Evolutionary conservation across 1,284 basidiomycete species (phyloP), one percentile per base, ranked within the genome.

Genomic region (Tilletia horrida): DNA sequence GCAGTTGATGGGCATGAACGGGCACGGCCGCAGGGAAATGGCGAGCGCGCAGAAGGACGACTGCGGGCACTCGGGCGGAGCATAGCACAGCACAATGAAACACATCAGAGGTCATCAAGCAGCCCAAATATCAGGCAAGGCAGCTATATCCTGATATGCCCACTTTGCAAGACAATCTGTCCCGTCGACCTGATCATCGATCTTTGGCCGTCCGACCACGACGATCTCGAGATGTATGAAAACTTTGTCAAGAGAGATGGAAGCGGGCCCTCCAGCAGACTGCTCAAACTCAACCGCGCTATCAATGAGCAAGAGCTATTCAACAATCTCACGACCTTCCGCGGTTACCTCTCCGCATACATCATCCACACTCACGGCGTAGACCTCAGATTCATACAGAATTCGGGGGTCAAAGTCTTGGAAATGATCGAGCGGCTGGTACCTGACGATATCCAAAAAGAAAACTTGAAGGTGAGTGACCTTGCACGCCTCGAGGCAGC

Each of bases 181-280:
- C 55, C 55, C 2, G 14, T 59, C 55, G 23, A 59, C 7, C 7
- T 18, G 16, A 59, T 59, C 29, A 25, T 59, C 55, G 31, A 59
- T 21, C 55, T 59, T 21, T 59, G 55, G 55, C 55, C 55, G n/a
- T 59, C 55, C 11, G 55, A 59, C 23, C 29, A 59, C 29, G 55
- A 59, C 29, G 55, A 59, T 59, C 55, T 59, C 55, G 27, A 59
- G 7, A 31, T 25, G 55, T 59, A 29, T 27, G n/a, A 21, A 40
- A 16, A 31, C 14, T 59, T 59, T 31, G 2, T 35, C 55, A 59
- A 59, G 31, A 25, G 55, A 3, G 29, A 31, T 8, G 23, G 11
- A 2, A 40, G 29, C 31, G 55, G 55, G 27, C 55, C 55, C 14
- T 59, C 29, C 29, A 31, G 29, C 7, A 31, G 25, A 2, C 13